phyloP scores from a whole-genome alignment of 805 yeast genomes.

The Ogataea zsoltii region DNA sequence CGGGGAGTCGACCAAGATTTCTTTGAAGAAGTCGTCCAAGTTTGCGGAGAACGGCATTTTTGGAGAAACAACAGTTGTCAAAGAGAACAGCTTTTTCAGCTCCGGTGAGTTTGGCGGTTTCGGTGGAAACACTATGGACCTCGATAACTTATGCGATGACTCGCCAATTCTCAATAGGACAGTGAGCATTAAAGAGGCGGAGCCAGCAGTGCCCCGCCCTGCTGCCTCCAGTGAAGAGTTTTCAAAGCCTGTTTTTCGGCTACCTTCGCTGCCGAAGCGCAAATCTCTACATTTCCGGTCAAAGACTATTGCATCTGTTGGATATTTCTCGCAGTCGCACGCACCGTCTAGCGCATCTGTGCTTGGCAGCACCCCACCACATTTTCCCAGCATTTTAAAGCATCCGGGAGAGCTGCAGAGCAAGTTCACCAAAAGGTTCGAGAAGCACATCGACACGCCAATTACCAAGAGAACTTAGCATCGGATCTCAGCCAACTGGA shows the following conservation, averaged over 20 bases:
- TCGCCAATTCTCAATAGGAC: constrained; percentile 20
- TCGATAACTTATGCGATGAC: constrained; percentile 29
- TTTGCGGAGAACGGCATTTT: not conserved
- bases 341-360: constrained; percentile 5
- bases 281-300: constrained; percentile 25
- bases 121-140: constrained; percentile 23
- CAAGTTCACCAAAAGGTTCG: constrained; percentile 18
- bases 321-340: not conserved
- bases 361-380: constrained; percentile 19
- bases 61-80: not conserved
- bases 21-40: not conserved
- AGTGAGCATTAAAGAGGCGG: not conserved
- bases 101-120: constrained; percentile 30
- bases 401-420: constrained; percentile 5
- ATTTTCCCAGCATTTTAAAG: constrained; percentile 15
- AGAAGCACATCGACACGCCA: constrained; percentile 35
- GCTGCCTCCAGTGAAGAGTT: not conserved
- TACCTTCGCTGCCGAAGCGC: constrained; percentile 23
- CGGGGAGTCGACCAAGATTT: constrained; percentile 19
- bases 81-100: constrained; percentile 8
- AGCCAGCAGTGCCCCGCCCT: not conserved
- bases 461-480: constrained; percentile 22
- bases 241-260: constrained; percentile 13
- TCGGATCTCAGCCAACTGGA: too few relatives aligned
- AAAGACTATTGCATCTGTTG: constrained; percentile 22